Evolutionary conservation across 352 stramenopile species (phyloP), one percentile per base, ranked within the genome.

Genomic region (Globisporangium canariense): DNA sequence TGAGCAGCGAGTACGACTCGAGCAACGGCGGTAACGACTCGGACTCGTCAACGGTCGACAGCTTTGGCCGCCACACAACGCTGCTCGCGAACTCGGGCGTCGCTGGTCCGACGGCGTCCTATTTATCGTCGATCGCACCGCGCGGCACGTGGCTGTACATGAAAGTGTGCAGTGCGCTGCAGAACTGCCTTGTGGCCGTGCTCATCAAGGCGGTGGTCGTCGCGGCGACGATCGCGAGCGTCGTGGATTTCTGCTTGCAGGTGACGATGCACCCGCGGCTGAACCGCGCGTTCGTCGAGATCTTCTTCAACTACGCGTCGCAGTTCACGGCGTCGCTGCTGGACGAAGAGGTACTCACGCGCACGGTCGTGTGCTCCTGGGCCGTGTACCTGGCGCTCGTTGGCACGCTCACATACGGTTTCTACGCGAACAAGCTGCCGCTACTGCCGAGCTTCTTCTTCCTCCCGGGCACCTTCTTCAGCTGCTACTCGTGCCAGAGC

Each of bases 171-270:
- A 54, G 49, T 14, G 51, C 63, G 34, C 45, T 65, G 25, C 46
- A 52, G 13, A 62, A 60, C 9, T 43, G 49, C 2, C 30, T 73
- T 9, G 77, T 80, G 43, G 50, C 82, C 14, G 49, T 76, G 38
- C 68, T 88, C 2, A 56, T 90, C 56, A 73, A 83, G 22, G 40
- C 79, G 18, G 78, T 87, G 52, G 55, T 90, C 10, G 67, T 88
- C 14, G 40, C 69, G 0, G 74, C 81, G 18, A 91, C 81, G 2
- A 73, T 91, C 58, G 76, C 78, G 6, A 89, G 78, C 63, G 79
- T 91, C 13, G 81, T 76, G 20, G 81, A 90, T 64, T 89, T 90
- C 68, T 89, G 79, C 51, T 66, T 90, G 5, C 81, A 89, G 32
- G 76, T 89, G 55, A 84, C 81, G 38, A 78, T 90, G 76, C 81